Base-by-base conservation (phyloP, 371 early-diverging fungal species). In the Capillidium heterosporum region DNA sequence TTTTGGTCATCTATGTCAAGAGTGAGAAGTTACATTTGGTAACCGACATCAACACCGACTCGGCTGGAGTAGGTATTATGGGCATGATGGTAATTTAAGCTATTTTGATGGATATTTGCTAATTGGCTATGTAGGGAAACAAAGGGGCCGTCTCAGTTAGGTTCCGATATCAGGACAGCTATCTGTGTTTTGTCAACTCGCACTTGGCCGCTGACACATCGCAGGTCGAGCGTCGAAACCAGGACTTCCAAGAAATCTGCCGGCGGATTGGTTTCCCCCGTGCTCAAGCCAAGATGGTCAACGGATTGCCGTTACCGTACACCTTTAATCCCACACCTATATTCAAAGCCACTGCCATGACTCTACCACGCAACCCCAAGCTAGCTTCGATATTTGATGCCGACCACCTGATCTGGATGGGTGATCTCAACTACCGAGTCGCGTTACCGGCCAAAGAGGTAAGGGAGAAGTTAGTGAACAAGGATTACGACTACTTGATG, bases 391-490 rank as follows among this genome's bases (percentile, higher is more conserved):
- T 17, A n/a, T 23, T 46, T 56, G 47, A 32, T 26, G 17, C 32
- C 44, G 29, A 42, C 58, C 78, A 84, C 61, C 61, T 94, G 27
- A 67, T 96, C 46, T 95, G 92, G 89, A 62, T 90, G 32, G 97
- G 97, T 15, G 97, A 96, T 64, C 67, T 96, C 59, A 96, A 96
- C 60, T 95, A 95, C 65, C 78, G 97, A 2, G 69, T 96, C 26
- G 75, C 75, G 1, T 57, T 91, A 0, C 67, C 74, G 2, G 74
- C 76, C 29, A 68, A 72, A 7, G 72, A 78, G 28, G 69, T 85
- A 50, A 72, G 71, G 49, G 61, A 65, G 8, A 64, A 72, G 4
- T 46, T 90, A 8, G 67, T 65, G 32, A 67, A 74, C n/a, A 70
- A 71, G 1, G 63, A 80, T 44, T 63, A 74, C 21, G 72, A 72